phyloP scores from a whole-genome alignment of 306 rosid species.

The Prunus mume region DNA sequence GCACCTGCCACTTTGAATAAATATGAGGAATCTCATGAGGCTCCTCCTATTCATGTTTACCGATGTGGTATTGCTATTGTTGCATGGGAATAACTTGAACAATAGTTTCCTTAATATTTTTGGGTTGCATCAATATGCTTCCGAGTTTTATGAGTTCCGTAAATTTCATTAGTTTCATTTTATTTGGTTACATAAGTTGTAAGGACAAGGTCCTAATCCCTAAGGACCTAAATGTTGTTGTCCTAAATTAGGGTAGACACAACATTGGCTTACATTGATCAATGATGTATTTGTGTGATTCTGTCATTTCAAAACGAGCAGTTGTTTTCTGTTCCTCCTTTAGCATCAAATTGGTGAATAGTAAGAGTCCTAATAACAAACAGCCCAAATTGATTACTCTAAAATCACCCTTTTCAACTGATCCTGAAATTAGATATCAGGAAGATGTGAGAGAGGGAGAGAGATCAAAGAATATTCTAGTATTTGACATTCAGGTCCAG shows the following conservation, averaged over 20 bases:
- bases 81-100: not conserved
- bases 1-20: constrained; percentile 3
- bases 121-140: not conserved
- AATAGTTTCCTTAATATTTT: not conserved
- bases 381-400: no score
- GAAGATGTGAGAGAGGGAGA: not conserved
- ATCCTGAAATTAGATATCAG: no score
- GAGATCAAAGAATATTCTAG: not conserved
- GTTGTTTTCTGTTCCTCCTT: not conserved
- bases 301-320: not conserved
- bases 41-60: not conserved
- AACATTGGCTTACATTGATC: not conserved
- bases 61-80: not conserved
- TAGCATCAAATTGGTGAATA: not conserved
- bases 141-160: not conserved
- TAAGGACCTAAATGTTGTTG: not conserved
- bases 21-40: constrained; percentile 1
- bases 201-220: not conserved
- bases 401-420: no score
- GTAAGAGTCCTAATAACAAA: not conserved
- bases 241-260: not conserved
- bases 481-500: no score
- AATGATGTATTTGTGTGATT: not conserved
- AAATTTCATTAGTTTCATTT: not conserved
- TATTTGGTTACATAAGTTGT: not conserved